Percentiles rank a stretch among this genome's conserved stretches.
Conservation (phyloP, 805 yeast genomes). For the Candida michaelii region DNA sequence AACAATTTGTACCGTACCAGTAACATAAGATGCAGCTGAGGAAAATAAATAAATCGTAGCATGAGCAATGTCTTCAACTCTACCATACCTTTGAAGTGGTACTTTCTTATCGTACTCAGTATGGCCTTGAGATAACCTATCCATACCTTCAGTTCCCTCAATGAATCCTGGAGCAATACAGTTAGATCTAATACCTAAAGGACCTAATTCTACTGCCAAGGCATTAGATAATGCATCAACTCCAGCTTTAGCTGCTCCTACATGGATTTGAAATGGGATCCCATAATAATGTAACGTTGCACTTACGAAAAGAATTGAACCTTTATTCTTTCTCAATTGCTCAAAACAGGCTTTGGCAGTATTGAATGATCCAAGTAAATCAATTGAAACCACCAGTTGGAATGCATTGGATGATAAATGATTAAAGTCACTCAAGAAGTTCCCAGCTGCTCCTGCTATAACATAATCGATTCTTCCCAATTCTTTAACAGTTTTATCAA, state of each 20-base stretch:
- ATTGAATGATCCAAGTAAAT: slow-evolving; percentile 41
- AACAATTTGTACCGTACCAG: slow-evolving; percentile 78
- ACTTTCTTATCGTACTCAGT: slow-evolving; percentile 39
- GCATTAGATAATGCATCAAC: slow-evolving; percentile 83
- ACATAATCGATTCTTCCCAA: slow-evolving; percentile 44
- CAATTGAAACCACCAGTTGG: slow-evolving; percentile 38
- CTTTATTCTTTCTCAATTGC: slow-evolving; percentile 38
- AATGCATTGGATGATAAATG: slow-evolving; percentile 44
- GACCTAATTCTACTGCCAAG: slow-evolving; percentile 87
- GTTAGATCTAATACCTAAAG: slow-evolving; percentile 79
- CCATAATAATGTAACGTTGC: slow-evolving; percentile 47
- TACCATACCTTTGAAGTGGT: slow-evolving; percentile 69
- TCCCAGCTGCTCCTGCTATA: slow-evolving; percentile 48
- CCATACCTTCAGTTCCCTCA: slow-evolving; percentile 79
- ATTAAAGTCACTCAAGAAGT: slow-evolving; percentile 42
- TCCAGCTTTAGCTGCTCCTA: slow-evolving; percentile 96
- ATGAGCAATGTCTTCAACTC: slow-evolving; percentile 77
- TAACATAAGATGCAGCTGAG: slow-evolving; percentile 72
- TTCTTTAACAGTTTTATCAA: slow-evolving; percentile 49
- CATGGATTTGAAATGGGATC: slow-evolving; percentile 69
- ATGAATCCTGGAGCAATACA: slow-evolving; percentile 92
- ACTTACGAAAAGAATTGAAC: slow-evolving; percentile 47
- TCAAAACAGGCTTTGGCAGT: slow-evolving; percentile 41
- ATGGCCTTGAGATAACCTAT: slow-evolving; percentile 48
- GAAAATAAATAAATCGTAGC: slow-evolving; percentile 82